Evolutionary conservation across 495 filamentous ascomycete genomes (phyloP), one percentile per base, ranked within the genome.

Genomic region (Aspergillus saccharolyticus): DNA sequence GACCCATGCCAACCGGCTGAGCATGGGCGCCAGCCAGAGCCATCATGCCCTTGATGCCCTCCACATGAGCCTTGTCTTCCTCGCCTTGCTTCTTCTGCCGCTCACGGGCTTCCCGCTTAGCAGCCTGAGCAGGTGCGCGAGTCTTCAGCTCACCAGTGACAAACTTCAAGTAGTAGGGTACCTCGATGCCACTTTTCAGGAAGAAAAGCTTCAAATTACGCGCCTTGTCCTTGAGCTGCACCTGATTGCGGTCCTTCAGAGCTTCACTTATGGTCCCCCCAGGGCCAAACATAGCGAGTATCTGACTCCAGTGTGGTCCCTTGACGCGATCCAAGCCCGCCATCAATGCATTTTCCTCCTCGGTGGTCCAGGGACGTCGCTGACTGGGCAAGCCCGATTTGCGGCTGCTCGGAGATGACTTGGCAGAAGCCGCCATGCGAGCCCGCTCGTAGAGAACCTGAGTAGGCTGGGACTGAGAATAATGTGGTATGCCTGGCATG

Each of bases 61-160:
- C 80, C n/a, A 89, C 75, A 55, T 85, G 85, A 4, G 85, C 85
- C 61, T 84, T 83, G 54, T 90, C 86, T 58, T 90, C 88, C 50
- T 86, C 85, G 39, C 80, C 78, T 56, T 84, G 82, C 60, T 83
- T 76, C 58, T 83, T 82, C 44, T 83, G 83, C 44, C 83, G 80
- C 63, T 89, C 88, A 56, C 88, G 86, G 3, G 88, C 89, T 68
- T 91, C 89, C 22, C 88, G 88, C 55, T 89, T 87, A 6, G 88
- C 88, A 46, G 89, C 89, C 68, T 92, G 88, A 20, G 80, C 85
- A 1, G 89, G 90, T 0, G 89, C 92, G n/a, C 93, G 78, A 2
- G 91, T 96, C 71, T 96, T 96, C 55, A 97, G 74, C 67, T 97
- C 93, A 14, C 92, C 92, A 0, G 92, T 97, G 30, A 97, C 92